Evolutionary conservation across 2,329 filamentous ascomycete genomes (phyloP), one percentile per base, ranked within the genome.

Genomic region (Didymella segeticola): DNA sequence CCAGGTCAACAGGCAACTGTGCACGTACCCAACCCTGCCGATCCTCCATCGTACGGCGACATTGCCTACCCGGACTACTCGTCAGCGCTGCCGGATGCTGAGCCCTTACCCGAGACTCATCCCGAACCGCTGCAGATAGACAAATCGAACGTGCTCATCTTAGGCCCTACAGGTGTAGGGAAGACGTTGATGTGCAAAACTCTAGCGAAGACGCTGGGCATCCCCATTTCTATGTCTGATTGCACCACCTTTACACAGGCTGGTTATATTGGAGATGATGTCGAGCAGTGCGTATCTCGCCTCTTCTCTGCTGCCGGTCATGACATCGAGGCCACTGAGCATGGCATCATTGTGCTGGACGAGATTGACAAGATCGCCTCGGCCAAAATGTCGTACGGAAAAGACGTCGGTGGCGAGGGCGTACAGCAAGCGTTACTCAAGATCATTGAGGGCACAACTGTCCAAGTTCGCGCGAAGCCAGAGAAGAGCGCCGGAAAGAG

Each of bases 301-400:
- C 82, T 99, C 22, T 81, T 99, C 9, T 90, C 96, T 49, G 92
- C 96, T 54, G 87, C 93, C 8, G 93, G 96, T 72, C 96, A 96
- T 74, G 90, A 96, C 63, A 85, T 95, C 23, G 86, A 87, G 53
- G 86, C 89, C 48, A 89, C 92, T 7, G 93, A 99, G 71, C 86
- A 90, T 47, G 95, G 95, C 5, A 98, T 99, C 50, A 91, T 99
- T 39, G 95, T 96, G 50, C 81, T 99, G 17, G 95, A 99, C 65
- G 95, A 99, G 77, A 91, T 99, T 49, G 95, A 99, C 79, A 99
- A 99, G 77, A 93, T 98, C 53, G 93, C 95, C 1, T 90, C 90
- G 30, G 87, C 91, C 22, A 93, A 95, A 71, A 89, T 93, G 14
- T 86, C 86, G 56, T 92, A 96, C 56, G 93, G 93, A 17, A 90